These are phyloP conservation scores for Penicillium sp. DNA, from an alignment of 2,329 filamentous ascomycete genomes.

Conservation along the genomic window DNA sequence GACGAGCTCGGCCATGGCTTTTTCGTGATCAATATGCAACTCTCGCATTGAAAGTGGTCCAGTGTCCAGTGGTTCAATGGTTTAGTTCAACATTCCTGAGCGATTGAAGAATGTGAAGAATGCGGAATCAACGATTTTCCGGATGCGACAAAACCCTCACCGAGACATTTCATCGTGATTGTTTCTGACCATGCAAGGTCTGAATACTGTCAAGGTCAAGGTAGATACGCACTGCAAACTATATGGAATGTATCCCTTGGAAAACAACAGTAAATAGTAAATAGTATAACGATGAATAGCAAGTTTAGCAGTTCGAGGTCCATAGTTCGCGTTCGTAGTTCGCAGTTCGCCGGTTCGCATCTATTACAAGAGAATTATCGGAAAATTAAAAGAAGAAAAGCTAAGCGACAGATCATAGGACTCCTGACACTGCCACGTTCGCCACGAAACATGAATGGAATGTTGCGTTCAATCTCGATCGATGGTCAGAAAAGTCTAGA, in stretches of 20 bases:
- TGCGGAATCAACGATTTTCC: conserved; percentile 6
- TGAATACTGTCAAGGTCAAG: not conserved
- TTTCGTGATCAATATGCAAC: conserved; percentile 3
- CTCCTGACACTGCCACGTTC: not conserved
- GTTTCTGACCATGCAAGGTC: not conserved
- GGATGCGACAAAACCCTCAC: conserved; percentile 9
- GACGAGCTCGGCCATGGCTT: not conserved
- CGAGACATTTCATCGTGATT: not conserved
- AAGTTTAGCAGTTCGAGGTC: not conserved
- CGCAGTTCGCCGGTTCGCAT: not conserved
- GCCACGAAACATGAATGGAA: conserved; percentile 1
- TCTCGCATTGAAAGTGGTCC: conserved; percentile 12
- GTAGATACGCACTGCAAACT: not conserved
- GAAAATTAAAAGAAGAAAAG: no score
- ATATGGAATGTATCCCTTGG: not conserved
- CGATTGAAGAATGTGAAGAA: conserved; percentile 5
- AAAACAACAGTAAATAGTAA: no score
- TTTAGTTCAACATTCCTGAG: conserved; percentile 11
- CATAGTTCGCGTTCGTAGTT: no score
- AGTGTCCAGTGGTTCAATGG: not conserved
- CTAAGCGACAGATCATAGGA: not conserved
- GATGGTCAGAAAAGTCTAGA: conserved; percentile 1
- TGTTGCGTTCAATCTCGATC: not conserved
- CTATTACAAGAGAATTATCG: no score
- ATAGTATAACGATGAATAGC: not conserved